Base-by-base conservation (phyloP, 2,329 filamentous ascomycete species). In the Fusarium tanahbumbuense region DNA sequence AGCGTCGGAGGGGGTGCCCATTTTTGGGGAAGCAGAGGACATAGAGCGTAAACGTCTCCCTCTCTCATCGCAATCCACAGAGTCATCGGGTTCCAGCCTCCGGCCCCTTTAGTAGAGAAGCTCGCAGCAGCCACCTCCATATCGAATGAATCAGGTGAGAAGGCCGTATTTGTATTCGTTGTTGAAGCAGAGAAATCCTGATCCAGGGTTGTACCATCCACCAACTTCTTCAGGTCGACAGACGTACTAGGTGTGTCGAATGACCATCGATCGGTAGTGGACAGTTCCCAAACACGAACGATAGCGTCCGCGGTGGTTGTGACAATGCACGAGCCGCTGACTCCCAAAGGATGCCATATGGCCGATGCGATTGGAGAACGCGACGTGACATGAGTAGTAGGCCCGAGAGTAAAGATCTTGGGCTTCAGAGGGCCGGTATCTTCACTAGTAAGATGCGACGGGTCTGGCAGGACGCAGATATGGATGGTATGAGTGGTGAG, bases 21-120 rank as follows among this genome's bases (percentile, higher is more conserved):
- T 74, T 91, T 93, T 54, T 90, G 89, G 1, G 96, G 96, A 32
- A 99, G 84, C 42, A 99, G 85, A 3, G 96, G 96, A 77, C 94
- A 98, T 11, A 99, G 83, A 3, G 95, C 94, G 76, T 99, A 99
- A 8, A 98, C 87, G 76, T 98, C 94, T 6, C 96, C 96, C 64
- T 93, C 92, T 40, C 89, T 89, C 92, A 98, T 99, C n/a, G 94
- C 94, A 54, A 98, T 84, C 93, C 95, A 99, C 13, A 99, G 85
- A 1, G 96, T 98, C 92, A 98, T 98, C 12, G 94, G 89, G 10
- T 94, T 92, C 96, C 96, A 99, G 56, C 94, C 94, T 16, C 94
- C 95, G 9, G 88, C 87, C 37, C 84, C 85, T 68, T 86, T 85
- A 15, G 83, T 83, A 37, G 86, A 84, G 81, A 99, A 99, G 77